Evolutionary conservation across 2,329 filamentous ascomycete species (phyloP).

Genomic region (Fusarium marasasianum): DNA sequence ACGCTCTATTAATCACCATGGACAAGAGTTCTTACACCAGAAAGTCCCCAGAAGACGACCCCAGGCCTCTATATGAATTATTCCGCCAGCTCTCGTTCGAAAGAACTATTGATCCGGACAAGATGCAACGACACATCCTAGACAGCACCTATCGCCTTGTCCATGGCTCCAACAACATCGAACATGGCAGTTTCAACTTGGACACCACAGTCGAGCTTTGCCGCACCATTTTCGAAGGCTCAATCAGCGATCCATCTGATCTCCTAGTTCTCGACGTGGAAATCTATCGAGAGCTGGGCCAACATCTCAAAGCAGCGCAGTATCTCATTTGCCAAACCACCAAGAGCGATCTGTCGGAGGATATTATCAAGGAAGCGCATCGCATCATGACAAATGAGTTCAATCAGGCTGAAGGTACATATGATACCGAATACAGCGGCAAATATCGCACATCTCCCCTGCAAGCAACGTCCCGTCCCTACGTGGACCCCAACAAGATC

Average conservation of each 20-base stretch:
- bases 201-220: background rate
- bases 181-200: background rate
- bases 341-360: constrained; percentile 25
- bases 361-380: constrained; percentile 39
- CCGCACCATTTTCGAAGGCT: background rate
- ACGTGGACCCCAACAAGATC: constrained; percentile 9
- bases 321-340: constrained; percentile 28
- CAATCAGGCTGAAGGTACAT: background rate
- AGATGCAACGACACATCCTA: background rate
- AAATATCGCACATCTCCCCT: constrained; percentile 39
- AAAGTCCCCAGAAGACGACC: background rate
- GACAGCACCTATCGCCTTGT: background rate
- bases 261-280: background rate
- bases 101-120: background rate
- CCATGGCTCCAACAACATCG: constrained; percentile 17
- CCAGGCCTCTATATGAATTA: background rate
- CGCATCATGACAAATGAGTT: constrained; percentile 23
- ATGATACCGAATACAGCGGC: constrained; percentile 18
- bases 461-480: constrained; percentile 6
- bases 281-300: constrained; percentile 7
- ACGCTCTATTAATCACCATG: background rate
- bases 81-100: background rate
- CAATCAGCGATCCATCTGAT: background rate
- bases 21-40: background rate
- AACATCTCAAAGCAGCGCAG: constrained; percentile 15